phyloP scores from a whole-genome alignment of 371 early-diverging fungal genomes.

The Syncephalastrum monosporum region DNA sequence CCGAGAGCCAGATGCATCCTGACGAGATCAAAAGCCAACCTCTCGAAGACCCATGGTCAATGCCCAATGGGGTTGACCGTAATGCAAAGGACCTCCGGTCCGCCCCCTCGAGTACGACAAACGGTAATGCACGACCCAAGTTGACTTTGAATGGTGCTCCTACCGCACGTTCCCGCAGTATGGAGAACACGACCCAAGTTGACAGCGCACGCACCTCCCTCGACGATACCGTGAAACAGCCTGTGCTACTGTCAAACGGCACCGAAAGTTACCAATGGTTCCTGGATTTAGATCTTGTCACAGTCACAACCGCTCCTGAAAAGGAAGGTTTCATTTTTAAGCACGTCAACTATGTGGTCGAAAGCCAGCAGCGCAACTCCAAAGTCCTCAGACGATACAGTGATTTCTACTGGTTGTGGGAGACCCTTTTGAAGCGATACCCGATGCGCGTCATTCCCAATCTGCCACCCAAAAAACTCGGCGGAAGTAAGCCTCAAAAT shows the following conservation, averaged over 20 bases:
- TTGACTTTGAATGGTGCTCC: background rate
- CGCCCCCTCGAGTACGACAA: background rate
- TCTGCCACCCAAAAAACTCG: conserved; percentile 66
- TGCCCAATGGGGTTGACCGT: background rate
- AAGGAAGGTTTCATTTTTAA: conserved; percentile 79
- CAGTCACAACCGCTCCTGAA: conserved; percentile 63
- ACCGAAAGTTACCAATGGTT: conserved; percentile 31
- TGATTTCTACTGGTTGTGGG: conserved; percentile 83
- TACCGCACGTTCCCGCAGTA: conserved; percentile 5
- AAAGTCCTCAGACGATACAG: conserved; percentile 78
- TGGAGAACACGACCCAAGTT: conserved; percentile 2
- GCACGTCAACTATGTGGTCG: conserved; percentile 78
- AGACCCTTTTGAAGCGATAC: conserved; percentile 67
- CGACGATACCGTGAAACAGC: background rate
- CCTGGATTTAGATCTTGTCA: conserved; percentile 41
- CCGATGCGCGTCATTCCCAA: conserved; percentile 72
- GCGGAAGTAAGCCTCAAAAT: conserved; percentile 25
- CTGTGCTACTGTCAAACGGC: too few species aligned
- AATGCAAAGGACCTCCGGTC: conserved; percentile 1
- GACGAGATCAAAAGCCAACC: conserved; percentile 20
- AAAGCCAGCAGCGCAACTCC: conserved; percentile 59
- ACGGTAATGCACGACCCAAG: background rate
- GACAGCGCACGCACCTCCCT: background rate
- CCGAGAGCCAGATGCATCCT: background rate
- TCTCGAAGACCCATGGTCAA: conserved; percentile 18